phyloP scores from a whole-genome alignment of 176 grass and related monocot genomes.

The Dactylis glomerata region DNA sequence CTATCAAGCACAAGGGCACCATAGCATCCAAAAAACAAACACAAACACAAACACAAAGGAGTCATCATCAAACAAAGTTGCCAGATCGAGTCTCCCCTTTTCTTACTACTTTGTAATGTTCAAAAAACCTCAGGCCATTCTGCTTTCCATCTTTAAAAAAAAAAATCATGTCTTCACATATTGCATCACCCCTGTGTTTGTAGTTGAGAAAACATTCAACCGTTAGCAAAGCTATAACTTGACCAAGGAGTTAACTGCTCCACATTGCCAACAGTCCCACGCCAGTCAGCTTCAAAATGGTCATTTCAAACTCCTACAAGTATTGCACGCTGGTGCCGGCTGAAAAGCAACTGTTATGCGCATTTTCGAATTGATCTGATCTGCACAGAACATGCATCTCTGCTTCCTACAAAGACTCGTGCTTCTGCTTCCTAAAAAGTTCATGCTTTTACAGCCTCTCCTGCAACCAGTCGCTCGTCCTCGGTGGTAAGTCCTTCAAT shows the following conservation, averaged over 20 bases:
- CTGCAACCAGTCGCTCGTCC: background rate
- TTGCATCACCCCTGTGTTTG: background rate
- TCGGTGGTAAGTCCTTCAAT: constrained; percentile 42
- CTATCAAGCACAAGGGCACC: constrained; percentile 6
- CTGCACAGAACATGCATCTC: background rate
- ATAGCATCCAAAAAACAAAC: background rate
- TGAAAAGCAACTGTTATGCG: background rate
- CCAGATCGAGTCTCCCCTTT: background rate
- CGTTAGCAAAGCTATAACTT: background rate
- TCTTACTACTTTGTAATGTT: background rate
- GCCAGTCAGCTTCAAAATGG: background rate
- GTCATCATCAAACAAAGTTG: background rate
- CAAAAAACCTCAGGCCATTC: background rate
- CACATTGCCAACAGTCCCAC: background rate
- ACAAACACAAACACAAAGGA: background rate
- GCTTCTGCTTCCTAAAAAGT: background rate
- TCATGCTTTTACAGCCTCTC: constrained; percentile 19
- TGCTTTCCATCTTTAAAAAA: background rate
- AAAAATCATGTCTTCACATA: background rate
- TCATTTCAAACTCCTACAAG: background rate
- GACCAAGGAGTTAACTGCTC: background rate
- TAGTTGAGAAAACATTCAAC: background rate
- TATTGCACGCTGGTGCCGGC: background rate
- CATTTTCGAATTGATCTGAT: background rate
- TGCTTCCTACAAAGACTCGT: background rate